These are phyloP conservation scores for Groenewaldozyma tartarivorans DNA, from an alignment of 805 yeast genomes.

Conservation along the genomic window DNA sequence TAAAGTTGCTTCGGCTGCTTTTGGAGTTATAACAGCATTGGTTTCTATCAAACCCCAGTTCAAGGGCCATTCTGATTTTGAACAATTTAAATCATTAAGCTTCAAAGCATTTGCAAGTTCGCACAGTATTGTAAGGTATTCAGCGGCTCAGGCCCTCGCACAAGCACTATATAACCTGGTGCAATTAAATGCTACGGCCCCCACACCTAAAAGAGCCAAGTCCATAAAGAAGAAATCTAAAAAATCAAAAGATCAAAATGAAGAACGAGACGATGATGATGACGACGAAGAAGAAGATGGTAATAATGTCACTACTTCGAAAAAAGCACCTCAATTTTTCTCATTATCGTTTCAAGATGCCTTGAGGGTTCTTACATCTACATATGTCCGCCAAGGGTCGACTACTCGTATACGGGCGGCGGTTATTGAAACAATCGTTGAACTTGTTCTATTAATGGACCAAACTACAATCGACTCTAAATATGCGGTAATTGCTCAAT, in stretches of 20 bases:
- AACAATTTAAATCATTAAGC: constrained; percentile 17
- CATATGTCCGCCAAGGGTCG: constrained; percentile 14
- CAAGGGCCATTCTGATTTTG: constrained; percentile 21
- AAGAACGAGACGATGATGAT: constrained; percentile 8
- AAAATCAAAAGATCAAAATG: constrained; percentile 5
- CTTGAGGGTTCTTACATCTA: constrained; percentile 12
- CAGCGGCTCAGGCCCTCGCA: constrained; percentile 25
- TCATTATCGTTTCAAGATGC: constrained; percentile 18
- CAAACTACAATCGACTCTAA: constrained; percentile 15
- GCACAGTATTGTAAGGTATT: constrained; percentile 17
- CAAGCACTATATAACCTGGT: constrained; percentile 15
- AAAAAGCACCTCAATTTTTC: constrained; percentile 9
- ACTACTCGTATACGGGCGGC: constrained; percentile 20
- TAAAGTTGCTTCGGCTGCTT: constrained; percentile 24
- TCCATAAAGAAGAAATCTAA: neutral
- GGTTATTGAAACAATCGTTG: constrained; percentile 18
- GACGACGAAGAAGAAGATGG: constrained; percentile 10
- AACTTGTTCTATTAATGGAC: constrained; percentile 13
- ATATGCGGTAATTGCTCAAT: constrained; percentile 16
- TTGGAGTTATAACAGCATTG: constrained; percentile 21
- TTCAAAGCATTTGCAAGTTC: constrained; percentile 20
- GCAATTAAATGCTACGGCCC: constrained; percentile 5
- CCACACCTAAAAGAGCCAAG: neutral
- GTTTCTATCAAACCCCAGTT: constrained; percentile 17
- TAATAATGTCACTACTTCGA: constrained; percentile 5